Evolutionary conservation across 2,329 filamentous ascomycete genomes (phyloP).

Genomic region (Hymenoscyphus albidus): DNA sequence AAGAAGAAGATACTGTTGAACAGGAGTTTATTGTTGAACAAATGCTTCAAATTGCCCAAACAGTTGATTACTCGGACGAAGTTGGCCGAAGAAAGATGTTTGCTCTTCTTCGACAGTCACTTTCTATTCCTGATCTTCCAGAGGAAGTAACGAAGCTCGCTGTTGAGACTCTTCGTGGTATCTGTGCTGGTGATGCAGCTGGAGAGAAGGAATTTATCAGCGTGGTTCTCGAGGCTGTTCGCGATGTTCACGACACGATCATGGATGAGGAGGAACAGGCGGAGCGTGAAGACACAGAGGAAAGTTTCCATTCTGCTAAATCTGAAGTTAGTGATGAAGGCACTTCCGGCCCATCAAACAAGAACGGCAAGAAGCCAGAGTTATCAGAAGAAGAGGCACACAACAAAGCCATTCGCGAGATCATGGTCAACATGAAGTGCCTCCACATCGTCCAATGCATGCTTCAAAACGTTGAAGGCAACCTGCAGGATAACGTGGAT

Average conservation of each 20-base stretch:
- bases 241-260: conserved; percentile 94
- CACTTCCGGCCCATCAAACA: conserved; percentile 44
- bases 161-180: conserved; percentile 74
- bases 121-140: conserved; percentile 82
- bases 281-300: conserved; percentile 54
- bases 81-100: conserved; percentile 96
- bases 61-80: conserved; percentile 96
- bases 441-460: conserved; percentile 96
- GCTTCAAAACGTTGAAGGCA: conserved; percentile 86
- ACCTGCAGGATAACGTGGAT: conserved; percentile 82
- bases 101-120: conserved; percentile 75
- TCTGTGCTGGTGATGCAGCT: conserved; percentile 70
- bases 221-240: conserved; percentile 86
- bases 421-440: conserved; percentile 98
- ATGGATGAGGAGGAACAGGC: conserved; percentile 51
- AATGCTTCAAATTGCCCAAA: conserved; percentile 84
- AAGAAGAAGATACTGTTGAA: conserved; percentile 79
- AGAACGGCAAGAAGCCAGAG: conserved; percentile 43
- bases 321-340: conserved; percentile 74
- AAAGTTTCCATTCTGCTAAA: conserved; percentile 90
- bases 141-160: conserved; percentile 90
- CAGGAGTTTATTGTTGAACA: conserved; percentile 96
- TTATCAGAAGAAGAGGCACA: conserved; percentile 62
- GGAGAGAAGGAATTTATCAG: conserved; percentile 81
- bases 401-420: conserved; percentile 78